phyloP scores from a whole-genome alignment of 2,329 filamentous ascomycete species.

The Simplicillium sp. region DNA sequence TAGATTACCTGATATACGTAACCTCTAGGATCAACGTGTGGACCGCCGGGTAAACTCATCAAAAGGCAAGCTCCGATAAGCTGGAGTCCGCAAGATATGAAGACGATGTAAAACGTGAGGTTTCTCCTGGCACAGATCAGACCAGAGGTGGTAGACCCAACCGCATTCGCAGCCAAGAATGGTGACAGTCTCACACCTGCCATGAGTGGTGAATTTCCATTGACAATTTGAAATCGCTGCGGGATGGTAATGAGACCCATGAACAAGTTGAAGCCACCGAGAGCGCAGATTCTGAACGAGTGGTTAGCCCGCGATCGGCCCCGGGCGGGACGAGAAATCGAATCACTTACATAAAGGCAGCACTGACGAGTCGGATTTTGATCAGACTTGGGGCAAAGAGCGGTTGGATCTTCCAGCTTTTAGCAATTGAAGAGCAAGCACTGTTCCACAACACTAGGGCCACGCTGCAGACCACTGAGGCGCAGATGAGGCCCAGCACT shows the following conservation, averaged over 20 bases:
- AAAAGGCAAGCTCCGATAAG: background rate
- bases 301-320: too few relatives aligned
- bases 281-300: background rate
- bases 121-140: background rate
- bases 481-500: background rate
- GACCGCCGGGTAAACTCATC: background rate
- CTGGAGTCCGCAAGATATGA: background rate
- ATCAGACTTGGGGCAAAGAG: background rate
- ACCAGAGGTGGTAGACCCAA: background rate
- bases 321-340: background rate
- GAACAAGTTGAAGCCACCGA: background rate
- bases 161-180: background rate
- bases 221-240: background rate
- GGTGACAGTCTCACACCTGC: background rate
- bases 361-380: background rate
- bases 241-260: background rate
- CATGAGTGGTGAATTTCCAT: background rate
- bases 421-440: background rate
- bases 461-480: background rate
- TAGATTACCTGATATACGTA: background rate
- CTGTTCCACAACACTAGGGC: background rate
- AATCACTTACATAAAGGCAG: background rate
- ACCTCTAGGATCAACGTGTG: background rate
- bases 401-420: background rate
- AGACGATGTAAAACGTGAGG: background rate